Evolutionary conservation across 2,329 filamentous ascomycete genomes (phyloP), one percentile per base, ranked within the genome.

Genomic region (Akanthomyces muscarius): DNA sequence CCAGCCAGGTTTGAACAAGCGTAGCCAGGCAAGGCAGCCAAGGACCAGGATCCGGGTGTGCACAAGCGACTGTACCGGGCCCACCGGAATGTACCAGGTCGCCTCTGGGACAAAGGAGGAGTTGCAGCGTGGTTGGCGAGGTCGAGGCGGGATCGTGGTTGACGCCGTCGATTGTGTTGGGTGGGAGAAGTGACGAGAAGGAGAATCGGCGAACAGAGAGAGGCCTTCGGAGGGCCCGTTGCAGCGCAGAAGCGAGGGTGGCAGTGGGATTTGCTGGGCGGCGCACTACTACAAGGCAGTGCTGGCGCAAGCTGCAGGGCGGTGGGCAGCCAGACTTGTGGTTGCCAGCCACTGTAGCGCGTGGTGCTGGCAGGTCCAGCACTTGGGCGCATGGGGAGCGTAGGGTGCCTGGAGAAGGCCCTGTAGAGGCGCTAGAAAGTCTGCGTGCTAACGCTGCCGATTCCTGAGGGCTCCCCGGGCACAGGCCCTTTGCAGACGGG

Each of bases 11-110:
- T 59, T 18, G 23, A 42, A 30, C 36, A 61, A 53, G 57, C 13
- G 47, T 11, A 50, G 21, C 23, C 14, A 25, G 57, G 48, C 38
- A 50, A 13, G 28, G 38, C 33, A 33, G 44, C 21, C 33, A 51
- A 59, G 21, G 16, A 23, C 38, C 47, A 18, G 58, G 47, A 42
- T 45, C 48, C 58, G 47, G 48, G 48, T 13, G 58, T 51, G 48
- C 58, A 47, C 58, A 61, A 53, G 38, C 48, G 48, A 61, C 58
- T 53, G 48, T 21, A 30, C 36, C 48, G 48, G 58, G 58, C 58
- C 58, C 58, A 61, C 58, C 45, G 42, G 33, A 51, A 60, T 28
- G 47, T 51, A 51, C 56, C 36, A 60, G 25, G 56, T 51, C 30
- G 45, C 44, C 23, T 47, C 56, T 60, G 18, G 33, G 33, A 30